phyloP scores from a whole-genome alignment of 192 early-diverging fungal genomes.

The Pilobolus umbonatus region DNA sequence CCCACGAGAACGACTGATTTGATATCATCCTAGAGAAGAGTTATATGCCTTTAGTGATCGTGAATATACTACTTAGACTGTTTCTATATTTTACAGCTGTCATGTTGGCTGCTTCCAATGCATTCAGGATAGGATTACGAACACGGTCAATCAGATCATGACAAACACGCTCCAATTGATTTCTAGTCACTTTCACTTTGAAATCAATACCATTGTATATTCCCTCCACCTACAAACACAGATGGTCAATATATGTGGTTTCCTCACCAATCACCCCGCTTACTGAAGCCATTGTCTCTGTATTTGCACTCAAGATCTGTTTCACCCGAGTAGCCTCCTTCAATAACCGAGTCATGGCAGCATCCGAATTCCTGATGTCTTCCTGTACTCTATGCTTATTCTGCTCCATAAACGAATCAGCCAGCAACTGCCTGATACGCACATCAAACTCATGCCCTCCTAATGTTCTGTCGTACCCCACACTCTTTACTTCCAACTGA shows the following conservation, averaged over 20 bases:
- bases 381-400: conserved; percentile 43
- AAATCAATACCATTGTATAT: conserved; percentile 87
- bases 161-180: conserved; percentile 68
- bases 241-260: neutral
- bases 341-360: conserved; percentile 85
- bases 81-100: conserved; percentile 41
- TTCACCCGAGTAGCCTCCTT: conserved; percentile 96
- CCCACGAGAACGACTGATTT: conserved; percentile 92
- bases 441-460: conserved; percentile 89
- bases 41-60: neutral
- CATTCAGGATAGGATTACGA: conserved; percentile 65
- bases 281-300: conserved; percentile 76
- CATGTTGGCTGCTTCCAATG: conserved; percentile 61
- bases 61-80: neutral
- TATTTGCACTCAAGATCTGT: conserved; percentile 93
- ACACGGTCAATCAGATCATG: conserved; percentile 67
- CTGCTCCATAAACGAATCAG: conserved; percentile 62
- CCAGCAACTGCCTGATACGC: conserved; percentile 74
- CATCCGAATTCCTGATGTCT: conserved; percentile 58
- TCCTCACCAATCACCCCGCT: conserved; percentile 4
- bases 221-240: conserved; percentile 64
- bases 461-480: conserved; percentile 76
- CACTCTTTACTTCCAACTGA: conserved; percentile 76
- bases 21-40: conserved; percentile 50
- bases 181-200: conserved; percentile 66